Conservation (phyloP, 106 monocot species). For the Gastrodia elata region DNA sequence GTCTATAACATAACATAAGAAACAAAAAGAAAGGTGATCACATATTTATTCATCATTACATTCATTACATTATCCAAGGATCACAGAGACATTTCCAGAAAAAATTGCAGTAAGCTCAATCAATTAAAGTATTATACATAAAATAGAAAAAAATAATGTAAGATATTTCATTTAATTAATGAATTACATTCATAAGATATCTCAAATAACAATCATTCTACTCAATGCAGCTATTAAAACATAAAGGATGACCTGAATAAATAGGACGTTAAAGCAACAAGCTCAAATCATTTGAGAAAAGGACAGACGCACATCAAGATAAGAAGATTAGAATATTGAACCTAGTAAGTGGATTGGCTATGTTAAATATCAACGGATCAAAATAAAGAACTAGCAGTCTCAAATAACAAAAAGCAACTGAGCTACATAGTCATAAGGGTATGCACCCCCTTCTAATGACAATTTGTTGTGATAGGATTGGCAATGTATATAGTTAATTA, state of each 20-base stretch:
- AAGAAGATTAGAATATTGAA: background rate
- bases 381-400: background rate
- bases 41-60: background rate
- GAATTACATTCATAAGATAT: background rate
- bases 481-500: too few species aligned
- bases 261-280: background rate
- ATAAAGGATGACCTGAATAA: background rate
- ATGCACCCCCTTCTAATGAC: too few species aligned
- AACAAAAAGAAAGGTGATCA: background rate
- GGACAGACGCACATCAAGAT: background rate
- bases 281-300: background rate
- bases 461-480: too few species aligned
- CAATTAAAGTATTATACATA: background rate
- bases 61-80: background rate
- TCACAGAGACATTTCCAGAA: background rate
- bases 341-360: background rate
- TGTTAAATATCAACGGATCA: background rate
- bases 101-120: background rate
- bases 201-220: background rate
- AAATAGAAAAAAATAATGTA: background rate
- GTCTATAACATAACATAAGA: conserved; percentile 38
- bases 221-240: background rate
- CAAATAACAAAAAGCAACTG: too few species aligned
- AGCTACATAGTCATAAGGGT: too few species aligned
- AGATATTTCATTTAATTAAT: background rate